These are phyloP conservation scores for Sporothrix phasma DNA, from an alignment of 2,329 filamentous ascomycete genomes.

Conservation along the genomic window DNA sequence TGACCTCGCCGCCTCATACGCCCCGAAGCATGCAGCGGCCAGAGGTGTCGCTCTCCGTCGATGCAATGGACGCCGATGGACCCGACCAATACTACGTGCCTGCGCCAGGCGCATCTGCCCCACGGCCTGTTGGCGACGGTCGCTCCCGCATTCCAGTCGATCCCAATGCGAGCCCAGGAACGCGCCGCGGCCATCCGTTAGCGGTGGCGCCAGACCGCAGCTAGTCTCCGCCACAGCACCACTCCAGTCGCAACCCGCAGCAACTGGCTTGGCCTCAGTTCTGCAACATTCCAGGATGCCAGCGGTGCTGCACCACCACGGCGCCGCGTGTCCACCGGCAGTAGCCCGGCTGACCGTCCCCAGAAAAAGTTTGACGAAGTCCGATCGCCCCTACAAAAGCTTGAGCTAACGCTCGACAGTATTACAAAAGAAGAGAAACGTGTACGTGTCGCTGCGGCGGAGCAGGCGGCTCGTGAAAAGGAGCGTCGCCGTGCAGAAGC, in stretches of 20 bases:
- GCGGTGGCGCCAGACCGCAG: slow-evolving; percentile 10
- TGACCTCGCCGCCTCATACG: neutral
- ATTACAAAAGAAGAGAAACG: slow-evolving; percentile 95
- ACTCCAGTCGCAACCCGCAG: slow-evolving; percentile 9
- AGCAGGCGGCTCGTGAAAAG: slow-evolving; percentile 59
- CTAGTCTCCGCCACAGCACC: slow-evolving; percentile 16
- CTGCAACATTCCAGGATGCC: neutral
- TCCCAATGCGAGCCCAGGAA: slow-evolving; percentile 20
- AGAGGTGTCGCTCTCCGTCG: slow-evolving; percentile 16
- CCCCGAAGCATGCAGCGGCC: slow-evolving; percentile 16
- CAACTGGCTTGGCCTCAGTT: neutral
- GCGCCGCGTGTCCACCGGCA: slow-evolving; percentile 15
- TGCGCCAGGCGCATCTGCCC: neutral
- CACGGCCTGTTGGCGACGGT: neutral
- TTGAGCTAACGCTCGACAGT: slow-evolving; percentile 81
- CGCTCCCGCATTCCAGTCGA: slow-evolving; percentile 20
- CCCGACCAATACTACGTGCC: slow-evolving; percentile 28
- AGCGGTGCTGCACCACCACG: neutral
- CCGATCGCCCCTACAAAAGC: slow-evolving; percentile 82
- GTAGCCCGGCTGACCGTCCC: slow-evolving; percentile 31
- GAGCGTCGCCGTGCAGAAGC: slow-evolving; percentile 29
- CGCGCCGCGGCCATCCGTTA: slow-evolving; percentile 17
- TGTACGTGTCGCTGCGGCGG: slow-evolving; percentile 72
- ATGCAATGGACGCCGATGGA: slow-evolving; percentile 15
- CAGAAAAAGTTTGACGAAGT: slow-evolving; percentile 62